phyloP scores from a whole-genome alignment of 2,329 filamentous ascomycete species.

The Akanthomyces dipterigenus region DNA sequence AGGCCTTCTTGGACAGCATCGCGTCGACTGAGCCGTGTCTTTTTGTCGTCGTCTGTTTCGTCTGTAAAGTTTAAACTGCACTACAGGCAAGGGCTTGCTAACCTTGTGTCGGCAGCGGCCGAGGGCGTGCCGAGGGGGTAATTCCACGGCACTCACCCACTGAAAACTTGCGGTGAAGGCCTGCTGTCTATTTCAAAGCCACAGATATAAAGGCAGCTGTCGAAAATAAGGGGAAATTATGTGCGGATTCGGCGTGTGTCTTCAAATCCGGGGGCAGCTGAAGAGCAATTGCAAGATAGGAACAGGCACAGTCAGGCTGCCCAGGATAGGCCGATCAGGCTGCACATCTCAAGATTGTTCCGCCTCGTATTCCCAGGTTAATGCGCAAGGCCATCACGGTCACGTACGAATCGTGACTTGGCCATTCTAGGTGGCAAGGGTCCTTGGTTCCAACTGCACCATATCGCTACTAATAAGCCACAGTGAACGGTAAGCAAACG shows the following conservation, averaged over 20 bases:
- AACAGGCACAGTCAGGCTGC: background rate
- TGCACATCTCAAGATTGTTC: background rate
- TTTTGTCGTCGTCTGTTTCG: constrained; percentile 15
- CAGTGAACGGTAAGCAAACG: too few relatives aligned
- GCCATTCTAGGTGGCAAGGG: background rate
- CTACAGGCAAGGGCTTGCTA: background rate
- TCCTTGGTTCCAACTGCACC: background rate
- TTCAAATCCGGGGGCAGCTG: background rate
- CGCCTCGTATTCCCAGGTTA: background rate
- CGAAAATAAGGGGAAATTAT: background rate
- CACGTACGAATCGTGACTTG: background rate
- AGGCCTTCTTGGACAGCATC: constrained; percentile 36
- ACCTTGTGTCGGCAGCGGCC: background rate
- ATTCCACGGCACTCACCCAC: background rate
- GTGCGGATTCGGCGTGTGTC: background rate
- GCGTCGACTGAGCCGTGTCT: constrained; percentile 27
- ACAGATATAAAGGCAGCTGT: background rate
- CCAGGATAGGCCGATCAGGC: background rate
- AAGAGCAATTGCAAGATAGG: background rate
- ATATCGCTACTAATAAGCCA: too few relatives aligned
- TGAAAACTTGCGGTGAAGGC: background rate
- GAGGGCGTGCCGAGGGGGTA: constrained; percentile 1
- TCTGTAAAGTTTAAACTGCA: constrained; percentile 9
- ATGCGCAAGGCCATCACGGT: background rate
- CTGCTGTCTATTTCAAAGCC: background rate